These are phyloP conservation scores for Cryomyces minteri DNA, from an alignment of 495 filamentous ascomycete genomes.

Conservation along the genomic window DNA sequence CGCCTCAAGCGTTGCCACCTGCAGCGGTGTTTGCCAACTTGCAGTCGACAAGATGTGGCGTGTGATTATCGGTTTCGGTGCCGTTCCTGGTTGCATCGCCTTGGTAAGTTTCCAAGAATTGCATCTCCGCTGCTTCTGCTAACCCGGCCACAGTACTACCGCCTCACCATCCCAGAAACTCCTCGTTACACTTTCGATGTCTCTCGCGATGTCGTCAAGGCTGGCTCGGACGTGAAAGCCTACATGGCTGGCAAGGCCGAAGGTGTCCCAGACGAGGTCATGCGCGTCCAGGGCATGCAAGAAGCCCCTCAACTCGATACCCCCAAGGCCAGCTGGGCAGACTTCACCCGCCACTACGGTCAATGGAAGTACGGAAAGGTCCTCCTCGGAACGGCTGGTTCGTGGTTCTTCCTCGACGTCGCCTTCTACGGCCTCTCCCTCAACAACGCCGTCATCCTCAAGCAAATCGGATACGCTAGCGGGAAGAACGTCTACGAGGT, in stretches of 20 bases:
- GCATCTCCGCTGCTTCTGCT: no score
- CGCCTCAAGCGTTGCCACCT: slow-evolving; percentile 28
- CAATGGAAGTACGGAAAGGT: slow-evolving; percentile 50
- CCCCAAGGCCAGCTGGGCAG: slow-evolving; percentile 43
- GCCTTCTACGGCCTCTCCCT: slow-evolving; percentile 68
- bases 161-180: slow-evolving; percentile 76
- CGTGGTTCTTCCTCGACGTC: slow-evolving; percentile 63
- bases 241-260: slow-evolving; percentile 21
- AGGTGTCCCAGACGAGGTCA: slow-evolving; percentile 43
- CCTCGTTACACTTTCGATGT: slow-evolving; percentile 75
- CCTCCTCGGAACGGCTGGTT: slow-evolving; percentile 57
- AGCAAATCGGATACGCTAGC: slow-evolving; percentile 11
- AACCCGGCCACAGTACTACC: slow-evolving; percentile 34
- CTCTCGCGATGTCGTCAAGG: slow-evolving; percentile 50
- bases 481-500: slow-evolving; percentile 12
- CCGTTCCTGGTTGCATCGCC: slow-evolving; percentile 57
- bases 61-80: slow-evolving; percentile 56
- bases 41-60: slow-evolving; percentile 84
- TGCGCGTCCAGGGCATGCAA: slow-evolving; percentile 29
- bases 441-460: slow-evolving; percentile 34
- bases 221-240: slow-evolving; percentile 41
- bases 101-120: slow-evolving; percentile 15
- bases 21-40: slow-evolving; percentile 43
- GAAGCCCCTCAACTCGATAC: slow-evolving; percentile 28
- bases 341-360: slow-evolving; percentile 45